Base-by-base conservation (phyloP, 352 stramenopile species). In the Phytophthora litchii region DNA sequence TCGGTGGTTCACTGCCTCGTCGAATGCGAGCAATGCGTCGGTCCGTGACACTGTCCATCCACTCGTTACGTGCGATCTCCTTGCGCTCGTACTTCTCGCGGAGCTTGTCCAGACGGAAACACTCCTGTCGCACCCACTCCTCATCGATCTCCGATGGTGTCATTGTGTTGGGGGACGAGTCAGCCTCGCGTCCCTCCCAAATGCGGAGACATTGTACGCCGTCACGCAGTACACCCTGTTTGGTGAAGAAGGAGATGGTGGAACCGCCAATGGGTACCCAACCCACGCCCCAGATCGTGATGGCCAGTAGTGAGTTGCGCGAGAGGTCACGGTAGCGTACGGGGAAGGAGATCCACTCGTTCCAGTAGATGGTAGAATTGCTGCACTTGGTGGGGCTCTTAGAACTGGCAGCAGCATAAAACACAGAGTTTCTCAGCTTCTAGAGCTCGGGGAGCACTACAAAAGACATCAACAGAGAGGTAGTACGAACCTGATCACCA, bases 11-110 rank as follows among this genome's bases (percentile, higher is more conserved):
- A 23, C 77, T 88, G 25, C 84, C 86, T 20, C 84, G 78, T 11
- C 83, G 83, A n/a, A 93, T 95, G 3, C 86, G 78, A 23, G 83
- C 83, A 57, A 95, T 95, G 43, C 86, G 84, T 40, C 86, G 82
- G 55, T 94, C 83, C 12, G 86, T 95, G 36, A 95, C 83, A 48
- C 83, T 87, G 56, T 98, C 92, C 71, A 98, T 94, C 92, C 91
- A 98, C 58, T 96, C 86, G 60, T 94, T 92, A 16, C 79, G 76
- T 20, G 77, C 60, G 43, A 96, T 92, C 41, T 95, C 82, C 29
- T 92, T 92, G 49, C 88, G 87, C 31, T 94, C 88, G 67, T 95
- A 96, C 63, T 88, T 90, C 56, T 97, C 90, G 9, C 84, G 78
- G 2, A 91, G 80, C 58, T 97, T 95, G 67, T 94, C 84, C 27